Conservation (phyloP, 495 filamentous ascomycete species). For the Tuber umbilicatum region DNA sequence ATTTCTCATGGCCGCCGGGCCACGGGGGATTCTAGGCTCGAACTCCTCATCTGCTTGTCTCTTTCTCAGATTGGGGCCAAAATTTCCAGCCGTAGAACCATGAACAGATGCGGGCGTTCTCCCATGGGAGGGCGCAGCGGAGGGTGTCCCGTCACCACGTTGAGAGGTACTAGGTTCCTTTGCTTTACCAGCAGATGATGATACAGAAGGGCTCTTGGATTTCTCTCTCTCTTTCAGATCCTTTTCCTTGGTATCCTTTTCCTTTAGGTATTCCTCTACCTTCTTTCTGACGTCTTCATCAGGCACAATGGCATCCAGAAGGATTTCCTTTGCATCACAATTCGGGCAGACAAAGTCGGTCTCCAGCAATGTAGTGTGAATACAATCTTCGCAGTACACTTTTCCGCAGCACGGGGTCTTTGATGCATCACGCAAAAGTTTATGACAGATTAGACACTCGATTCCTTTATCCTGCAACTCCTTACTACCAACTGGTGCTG, state of each 20-base stretch:
- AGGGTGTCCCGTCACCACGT: conserved; percentile 41
- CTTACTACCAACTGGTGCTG: conserved; percentile 69
- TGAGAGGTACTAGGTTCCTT: conserved; percentile 30
- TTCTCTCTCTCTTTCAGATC: conserved; percentile 59
- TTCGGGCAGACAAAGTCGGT: conserved; percentile 92
- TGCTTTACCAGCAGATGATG: conserved; percentile 27
- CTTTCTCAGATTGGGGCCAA: conserved; percentile 54
- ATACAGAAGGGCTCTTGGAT: conserved; percentile 49
- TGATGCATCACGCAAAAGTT: conserved; percentile 92
- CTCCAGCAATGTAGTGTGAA: conserved; percentile 93
- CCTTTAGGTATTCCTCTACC: conserved; percentile 69
- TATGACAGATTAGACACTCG: conserved; percentile 91
- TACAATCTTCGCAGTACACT: conserved; percentile 98
- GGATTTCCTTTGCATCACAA: conserved; percentile 79
- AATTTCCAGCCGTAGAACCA: conserved; percentile 39
- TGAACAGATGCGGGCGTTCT: conserved; percentile 38
- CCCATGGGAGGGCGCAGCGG: conserved; percentile 38
- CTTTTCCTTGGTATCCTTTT: conserved; percentile 59
- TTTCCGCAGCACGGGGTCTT: conserved; percentile 96
- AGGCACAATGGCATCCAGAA: conserved; percentile 80
- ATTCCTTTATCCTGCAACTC: conserved; percentile 78
- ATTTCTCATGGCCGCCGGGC: conserved; percentile 47
- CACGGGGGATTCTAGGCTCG: conserved; percentile 40
- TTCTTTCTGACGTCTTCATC: conserved; percentile 72
- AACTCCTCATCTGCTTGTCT: conserved; percentile 70